phyloP scores from a whole-genome alignment of 139 green algal species.

The Trebouxia sp. region DNA sequence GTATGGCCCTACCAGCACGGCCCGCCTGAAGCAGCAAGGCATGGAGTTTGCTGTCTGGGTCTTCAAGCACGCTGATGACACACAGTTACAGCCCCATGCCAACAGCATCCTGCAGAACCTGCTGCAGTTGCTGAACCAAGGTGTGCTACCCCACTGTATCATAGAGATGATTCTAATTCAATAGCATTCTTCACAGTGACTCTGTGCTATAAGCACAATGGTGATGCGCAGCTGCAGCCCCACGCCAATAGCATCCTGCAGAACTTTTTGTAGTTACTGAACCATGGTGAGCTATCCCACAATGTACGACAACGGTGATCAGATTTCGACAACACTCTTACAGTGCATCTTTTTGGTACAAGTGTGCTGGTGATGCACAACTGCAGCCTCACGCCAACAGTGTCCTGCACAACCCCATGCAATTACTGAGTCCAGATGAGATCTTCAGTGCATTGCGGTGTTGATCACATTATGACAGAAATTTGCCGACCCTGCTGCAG shows the following conservation, averaged over 20 bases:
- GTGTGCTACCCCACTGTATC: constrained; percentile 31
- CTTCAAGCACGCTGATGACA: constrained; percentile 68
- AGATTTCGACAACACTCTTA: not conserved
- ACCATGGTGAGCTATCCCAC: constrained; percentile 41
- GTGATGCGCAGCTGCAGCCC: constrained; percentile 58
- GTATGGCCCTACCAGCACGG: constrained; percentile 46
- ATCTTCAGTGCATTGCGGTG: too few relatives aligned
- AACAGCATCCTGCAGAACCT: constrained; percentile 51
- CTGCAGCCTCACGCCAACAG: constrained; percentile 60
- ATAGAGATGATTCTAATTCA: too few relatives aligned
- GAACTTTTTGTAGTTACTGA: constrained; percentile 55
- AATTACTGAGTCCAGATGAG: too few relatives aligned
- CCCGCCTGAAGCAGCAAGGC: constrained; percentile 64
- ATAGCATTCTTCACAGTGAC: too few relatives aligned
- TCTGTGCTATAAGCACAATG: constrained; percentile 77
- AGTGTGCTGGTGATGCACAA: constrained; percentile 64
- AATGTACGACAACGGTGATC: too few relatives aligned
- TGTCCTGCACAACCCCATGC: constrained; percentile 56
- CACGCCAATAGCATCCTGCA: constrained; percentile 57
- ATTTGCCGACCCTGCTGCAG: too few relatives aligned
- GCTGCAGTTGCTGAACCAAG: constrained; percentile 55
- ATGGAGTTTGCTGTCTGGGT: constrained; percentile 92
- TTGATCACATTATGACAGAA: too few relatives aligned
- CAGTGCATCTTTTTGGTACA: too few relatives aligned
- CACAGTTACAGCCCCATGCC: constrained; percentile 67